These are phyloP conservation scores for Lipomyces sp. DNA, from an alignment of 805 yeast species.

Conservation along the genomic window DNA sequence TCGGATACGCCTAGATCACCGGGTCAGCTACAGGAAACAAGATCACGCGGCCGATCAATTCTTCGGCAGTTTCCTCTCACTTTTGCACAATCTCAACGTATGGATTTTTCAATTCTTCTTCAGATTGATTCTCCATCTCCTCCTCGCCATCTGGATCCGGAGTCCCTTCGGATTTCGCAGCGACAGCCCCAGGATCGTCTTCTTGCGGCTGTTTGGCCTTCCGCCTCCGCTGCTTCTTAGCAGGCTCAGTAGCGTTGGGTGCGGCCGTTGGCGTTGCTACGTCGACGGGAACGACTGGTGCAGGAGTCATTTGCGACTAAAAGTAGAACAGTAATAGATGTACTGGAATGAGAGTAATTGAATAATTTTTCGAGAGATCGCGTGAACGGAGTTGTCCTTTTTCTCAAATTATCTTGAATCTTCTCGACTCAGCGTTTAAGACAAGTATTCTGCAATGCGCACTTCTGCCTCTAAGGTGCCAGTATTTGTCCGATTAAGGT, in stretches of 20 bases:
- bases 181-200: constrained; percentile 2
- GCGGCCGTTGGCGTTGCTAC: not conserved
- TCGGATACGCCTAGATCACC: constrained; percentile 43
- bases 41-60: not conserved
- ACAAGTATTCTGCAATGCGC: not conserved
- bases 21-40: not conserved
- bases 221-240: constrained; percentile 15
- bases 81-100: constrained; percentile 30
- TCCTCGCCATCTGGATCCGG: constrained; percentile 4
- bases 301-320: not conserved
- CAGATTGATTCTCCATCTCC: constrained; percentile 11
- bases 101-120: constrained; percentile 24
- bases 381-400: not conserved
- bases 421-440: not conserved
- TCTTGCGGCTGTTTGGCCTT: constrained; percentile 12
- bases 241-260: not conserved
- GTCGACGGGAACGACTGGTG: constrained; percentile 1
- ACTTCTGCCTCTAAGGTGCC: not conserved
- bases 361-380: not conserved
- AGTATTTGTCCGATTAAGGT: not conserved
- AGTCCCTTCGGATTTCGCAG: not conserved
- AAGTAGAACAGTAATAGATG: not conserved
- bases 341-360: not conserved
- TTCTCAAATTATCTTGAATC: not conserved
- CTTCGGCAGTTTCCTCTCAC: constrained; percentile 18